phyloP scores from a whole-genome alignment of 1,284 basidiomycete species.

The Pseudozyma tsukubaensis region DNA sequence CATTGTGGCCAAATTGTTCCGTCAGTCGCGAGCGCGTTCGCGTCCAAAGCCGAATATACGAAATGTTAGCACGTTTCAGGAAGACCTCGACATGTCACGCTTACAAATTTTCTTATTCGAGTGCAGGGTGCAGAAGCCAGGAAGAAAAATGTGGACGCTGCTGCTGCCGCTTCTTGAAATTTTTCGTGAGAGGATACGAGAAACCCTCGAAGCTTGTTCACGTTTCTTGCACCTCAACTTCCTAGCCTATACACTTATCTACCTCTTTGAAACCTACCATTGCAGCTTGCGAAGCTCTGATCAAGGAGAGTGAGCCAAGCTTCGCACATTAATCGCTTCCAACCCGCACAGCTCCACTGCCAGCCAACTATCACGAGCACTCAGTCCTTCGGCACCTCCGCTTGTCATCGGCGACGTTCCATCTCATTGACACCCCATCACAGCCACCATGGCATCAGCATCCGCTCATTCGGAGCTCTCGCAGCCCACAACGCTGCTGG shows the following conservation, averaged over 20 bases:
- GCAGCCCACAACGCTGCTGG: slow-evolving; percentile 36
- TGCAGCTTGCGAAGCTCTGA: no score
- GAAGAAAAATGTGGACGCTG: slow-evolving; percentile 11
- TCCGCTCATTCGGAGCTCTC: slow-evolving; percentile 32
- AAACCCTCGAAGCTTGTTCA: no score
- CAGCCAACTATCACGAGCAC: background rate
- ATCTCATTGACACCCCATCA: background rate
- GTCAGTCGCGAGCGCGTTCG: no score
- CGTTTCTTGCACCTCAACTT: background rate
- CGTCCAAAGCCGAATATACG: no score
- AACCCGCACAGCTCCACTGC: background rate
- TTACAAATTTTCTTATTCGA: slow-evolving; percentile 31
- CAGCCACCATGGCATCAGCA: slow-evolving; percentile 31
- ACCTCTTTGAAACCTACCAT: no score
- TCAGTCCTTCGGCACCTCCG: no score
- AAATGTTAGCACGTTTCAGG: no score
- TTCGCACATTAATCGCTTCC: background rate
- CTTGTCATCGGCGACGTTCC: background rate
- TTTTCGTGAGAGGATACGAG: slow-evolving; percentile 10
- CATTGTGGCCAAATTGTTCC: no score
- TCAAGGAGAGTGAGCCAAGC: background rate
- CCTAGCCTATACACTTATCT: background rate
- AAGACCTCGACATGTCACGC: no score
- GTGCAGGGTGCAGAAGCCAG: background rate
- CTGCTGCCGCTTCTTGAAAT: slow-evolving; percentile 14